Evolutionary conservation across 768 basidiomycete genomes (phyloP).

Genomic region (Mycena filopes): DNA sequence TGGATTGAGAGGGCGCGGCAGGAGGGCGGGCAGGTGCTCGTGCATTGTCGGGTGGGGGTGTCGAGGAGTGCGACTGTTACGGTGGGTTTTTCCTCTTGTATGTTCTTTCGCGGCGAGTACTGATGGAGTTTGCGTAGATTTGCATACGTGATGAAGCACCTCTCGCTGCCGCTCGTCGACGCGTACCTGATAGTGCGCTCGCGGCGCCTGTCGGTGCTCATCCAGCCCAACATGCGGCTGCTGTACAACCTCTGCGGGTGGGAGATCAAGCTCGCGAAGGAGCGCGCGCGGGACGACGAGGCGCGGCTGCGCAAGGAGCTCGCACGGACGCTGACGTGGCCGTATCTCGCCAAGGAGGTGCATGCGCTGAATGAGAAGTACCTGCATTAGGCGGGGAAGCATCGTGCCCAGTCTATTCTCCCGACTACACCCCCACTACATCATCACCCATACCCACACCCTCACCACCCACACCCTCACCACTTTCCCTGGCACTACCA

Average conservation of each 20-base stretch:
- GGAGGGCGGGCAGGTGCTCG: conserved; percentile 89
- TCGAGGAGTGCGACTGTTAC: conserved; percentile 93
- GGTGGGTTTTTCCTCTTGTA: conserved; percentile 57
- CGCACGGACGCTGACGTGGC: conserved; percentile 81
- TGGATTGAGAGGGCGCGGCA: conserved; percentile 92
- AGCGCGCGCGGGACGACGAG: conserved; percentile 67
- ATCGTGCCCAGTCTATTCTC: background rate
- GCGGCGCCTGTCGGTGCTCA: conserved; percentile 87
- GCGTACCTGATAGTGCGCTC: conserved; percentile 95
- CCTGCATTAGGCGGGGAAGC: conserved; percentile 43
- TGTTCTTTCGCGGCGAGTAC: conserved; percentile 14
- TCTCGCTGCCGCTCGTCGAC: conserved; percentile 85
- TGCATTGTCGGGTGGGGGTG: conserved; percentile 99
- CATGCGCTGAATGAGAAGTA: conserved; percentile 91
- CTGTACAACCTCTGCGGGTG: conserved; percentile 95
- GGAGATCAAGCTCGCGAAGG: conserved; percentile 92
- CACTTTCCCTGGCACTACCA: no score
- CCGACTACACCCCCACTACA: background rate
- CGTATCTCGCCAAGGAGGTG: conserved; percentile 86
- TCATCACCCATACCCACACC: background rate
- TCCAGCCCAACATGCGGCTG: conserved; percentile 96
- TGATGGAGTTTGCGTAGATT: conserved; percentile 60
- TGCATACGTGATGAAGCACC: conserved; percentile 97
- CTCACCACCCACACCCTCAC: no score
- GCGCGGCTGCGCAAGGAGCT: conserved; percentile 66